Evolutionary conservation across 2,329 filamentous ascomycete genomes (phyloP).

Genomic region (Escovopsis sp.): DNA sequence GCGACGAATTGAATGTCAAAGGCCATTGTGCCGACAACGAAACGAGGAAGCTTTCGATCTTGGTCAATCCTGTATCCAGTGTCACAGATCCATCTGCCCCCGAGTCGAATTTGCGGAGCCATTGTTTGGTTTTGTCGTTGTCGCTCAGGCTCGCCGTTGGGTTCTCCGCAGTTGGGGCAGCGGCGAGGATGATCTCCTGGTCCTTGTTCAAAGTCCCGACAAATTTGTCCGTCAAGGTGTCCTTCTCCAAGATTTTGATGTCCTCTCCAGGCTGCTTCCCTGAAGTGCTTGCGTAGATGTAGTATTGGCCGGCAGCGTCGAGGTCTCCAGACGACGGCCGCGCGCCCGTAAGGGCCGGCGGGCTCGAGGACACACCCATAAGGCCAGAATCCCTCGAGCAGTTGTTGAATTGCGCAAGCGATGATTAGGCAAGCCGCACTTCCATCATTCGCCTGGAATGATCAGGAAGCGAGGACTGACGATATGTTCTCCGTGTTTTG

Average conservation of each 20-base stretch:
- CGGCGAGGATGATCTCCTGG: conserved; percentile 1
- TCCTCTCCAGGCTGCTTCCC: neutral
- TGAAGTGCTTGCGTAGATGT: conserved; percentile 4
- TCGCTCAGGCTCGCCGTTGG: conserved; percentile 1
- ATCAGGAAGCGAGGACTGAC: no score
- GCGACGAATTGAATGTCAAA: conserved; percentile 4
- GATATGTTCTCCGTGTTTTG: no score
- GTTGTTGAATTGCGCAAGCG: no score
- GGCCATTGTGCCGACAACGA: neutral
- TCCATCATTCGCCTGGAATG: no score
- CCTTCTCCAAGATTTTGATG: neutral
- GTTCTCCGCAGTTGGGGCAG: neutral
- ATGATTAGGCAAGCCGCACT: no score
- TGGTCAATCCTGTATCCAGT: neutral
- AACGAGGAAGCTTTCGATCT: conserved; percentile 1
- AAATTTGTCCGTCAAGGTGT: conserved; percentile 2
- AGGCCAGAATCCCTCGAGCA: no score
- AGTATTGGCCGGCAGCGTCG: neutral
- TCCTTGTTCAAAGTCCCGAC: conserved; percentile 1
- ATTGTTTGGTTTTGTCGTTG: conserved; percentile 2
- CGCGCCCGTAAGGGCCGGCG: neutral
- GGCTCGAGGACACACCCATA: conserved; percentile 1
- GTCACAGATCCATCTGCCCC: neutral
- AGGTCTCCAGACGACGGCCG: neutral
- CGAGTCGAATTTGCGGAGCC: conserved; percentile 3